Percentiles rank a stretch among this genome's conserved stretches.
Evolutionary conservation across 1,284 basidiomycete species (phyloP).

Genomic region (Apiotrichum gamsii): DNA sequence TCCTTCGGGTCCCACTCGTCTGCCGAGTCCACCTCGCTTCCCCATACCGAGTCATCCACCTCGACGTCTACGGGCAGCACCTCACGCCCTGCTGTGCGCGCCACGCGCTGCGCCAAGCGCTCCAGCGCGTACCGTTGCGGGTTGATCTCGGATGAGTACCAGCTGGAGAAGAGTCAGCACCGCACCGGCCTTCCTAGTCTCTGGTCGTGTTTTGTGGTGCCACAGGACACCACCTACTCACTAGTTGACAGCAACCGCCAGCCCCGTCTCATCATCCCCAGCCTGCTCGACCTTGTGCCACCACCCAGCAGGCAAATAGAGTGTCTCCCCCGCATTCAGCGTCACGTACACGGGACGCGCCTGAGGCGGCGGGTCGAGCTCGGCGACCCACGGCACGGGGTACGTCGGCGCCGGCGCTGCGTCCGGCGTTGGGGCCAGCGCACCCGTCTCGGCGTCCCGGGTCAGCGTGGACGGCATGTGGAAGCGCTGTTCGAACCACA

Average conservation of each 20-base stretch:
- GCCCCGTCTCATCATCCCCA: slow-evolving; percentile 46
- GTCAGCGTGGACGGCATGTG: slow-evolving; percentile 33
- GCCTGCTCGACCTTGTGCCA: slow-evolving; percentile 78
- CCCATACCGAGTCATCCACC: slow-evolving; percentile 25
- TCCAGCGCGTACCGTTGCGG: slow-evolving; percentile 33
- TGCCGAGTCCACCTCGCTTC: slow-evolving; percentile 19
- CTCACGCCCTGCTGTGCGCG: slow-evolving; percentile 24
- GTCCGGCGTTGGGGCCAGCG: slow-evolving; percentile 25
- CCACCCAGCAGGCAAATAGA: slow-evolving; percentile 87
- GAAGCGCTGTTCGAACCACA: slow-evolving; percentile 55
- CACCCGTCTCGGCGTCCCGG: too few relatives aligned
- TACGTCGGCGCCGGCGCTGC: slow-evolving; percentile 54
- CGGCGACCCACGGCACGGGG: slow-evolving; percentile 60
- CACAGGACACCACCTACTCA: slow-evolving; percentile 54
- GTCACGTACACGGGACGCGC: slow-evolving; percentile 62
- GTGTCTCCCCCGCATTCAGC: slow-evolving; percentile 63
- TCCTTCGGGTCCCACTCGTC: slow-evolving; percentile 36
- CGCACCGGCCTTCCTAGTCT: too few relatives aligned
- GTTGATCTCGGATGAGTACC: slow-evolving; percentile 34
- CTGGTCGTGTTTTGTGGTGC: too few relatives aligned
- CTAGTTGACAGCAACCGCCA: slow-evolving; percentile 73
- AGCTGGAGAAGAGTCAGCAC: slow-evolving; percentile 19
- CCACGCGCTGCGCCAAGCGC: slow-evolving; percentile 30
- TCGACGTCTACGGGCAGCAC: slow-evolving; percentile 26
- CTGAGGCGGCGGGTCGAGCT: slow-evolving; percentile 52